Evolutionary conservation across 257 asterid genomes (phyloP), one percentile per base, ranked within the genome.

Genomic region (Ballota nigra): DNA sequence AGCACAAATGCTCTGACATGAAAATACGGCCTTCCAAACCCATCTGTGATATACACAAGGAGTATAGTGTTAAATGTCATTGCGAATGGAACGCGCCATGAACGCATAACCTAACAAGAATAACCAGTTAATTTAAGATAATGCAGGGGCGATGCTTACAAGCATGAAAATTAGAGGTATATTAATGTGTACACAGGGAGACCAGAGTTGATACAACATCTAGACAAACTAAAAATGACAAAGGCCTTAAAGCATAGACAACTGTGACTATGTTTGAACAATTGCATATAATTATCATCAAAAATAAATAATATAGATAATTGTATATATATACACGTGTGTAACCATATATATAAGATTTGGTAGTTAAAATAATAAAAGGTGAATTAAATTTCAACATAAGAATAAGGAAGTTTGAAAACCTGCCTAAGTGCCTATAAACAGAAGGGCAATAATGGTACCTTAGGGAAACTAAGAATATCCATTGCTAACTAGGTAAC

Each of bases 121-220:
- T 20, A 72, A 11, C 51, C 62, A 81, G 6, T 77, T 3, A n/a
- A 59, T 3, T 40, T 60, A 18, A 57, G 19, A n/a, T 11, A 68
- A 31, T 20, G 31, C 58, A 64, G 43, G 6, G 8, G 53, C 3
- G 52, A 72, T 19, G 10, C 45, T 38, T 8, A 58, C 66, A 71
- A 26, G 77, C 56, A 61, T 28, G 28, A 29, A 49, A 66, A 73
- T 5, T 23, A 77, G 45, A 64, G 47, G 62, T n/a, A 36, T 57
- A 43, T 69, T 19, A 55, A 15, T 49, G 43, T 7, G 15, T 9
- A 45, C 33, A 63, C 63, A n/a, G 38, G 13, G 28, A 16, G 11
- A 24, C 34, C 3, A 58, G 55, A 53, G 33, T 49, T 10, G 8
- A 77, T 55, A 62, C 12, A 60, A 41, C 57, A 24, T 63, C 64